Base-by-base conservation (phyloP, 306 rosid genomes). In the Coriaria nepalensis region DNA sequence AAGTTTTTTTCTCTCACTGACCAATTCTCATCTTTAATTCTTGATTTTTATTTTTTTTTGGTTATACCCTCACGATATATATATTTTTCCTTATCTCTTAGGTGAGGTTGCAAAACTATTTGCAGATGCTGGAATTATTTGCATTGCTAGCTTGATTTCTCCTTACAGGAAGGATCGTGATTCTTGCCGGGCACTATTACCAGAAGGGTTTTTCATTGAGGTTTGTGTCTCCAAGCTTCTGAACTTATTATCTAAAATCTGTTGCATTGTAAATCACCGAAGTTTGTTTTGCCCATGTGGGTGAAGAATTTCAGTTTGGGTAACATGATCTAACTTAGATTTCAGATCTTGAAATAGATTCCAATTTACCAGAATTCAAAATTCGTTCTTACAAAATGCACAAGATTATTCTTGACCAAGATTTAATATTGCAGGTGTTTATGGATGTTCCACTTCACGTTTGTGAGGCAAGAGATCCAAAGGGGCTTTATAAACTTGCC, bases 91-190 rank as follows among this genome's bases (percentile, higher is more conserved):
- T 37, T 50, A 20, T 53, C 63, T 38, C 8, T 50, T 56, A 92
- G 98, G 98, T 36, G 94, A 92, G 81, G 98, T 92, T 38, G 98
- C 94, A n/a, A 92, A 85, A 62, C 77, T 85, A 44, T 78, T 85
- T 69, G 93, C 98, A 6, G 94, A 92, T 66, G 85, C 98, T 42
- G 98, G 96, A 49, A 58, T 85, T 63, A 80, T 87, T 67, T 83
- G 96, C 64, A 75, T 83, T 74, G 73, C 94, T 43, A 82, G 96
- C 57, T 63, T 80, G 67, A 85, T 85, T 66, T 79, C 95, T 36
- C 98, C 98, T 8, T 90, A 81, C 46, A 75, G 40, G 60, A 81
- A 68, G 71, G 96, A 92, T 57, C 79, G 98, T 42, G 95, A 79
- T 63, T 78, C 85, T 8, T 79, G 98, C 60, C 83, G 98, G 57